Evolutionary conservation across 345 rosid genomes (phyloP).

Genomic region (Carallia pectinifolia): DNA sequence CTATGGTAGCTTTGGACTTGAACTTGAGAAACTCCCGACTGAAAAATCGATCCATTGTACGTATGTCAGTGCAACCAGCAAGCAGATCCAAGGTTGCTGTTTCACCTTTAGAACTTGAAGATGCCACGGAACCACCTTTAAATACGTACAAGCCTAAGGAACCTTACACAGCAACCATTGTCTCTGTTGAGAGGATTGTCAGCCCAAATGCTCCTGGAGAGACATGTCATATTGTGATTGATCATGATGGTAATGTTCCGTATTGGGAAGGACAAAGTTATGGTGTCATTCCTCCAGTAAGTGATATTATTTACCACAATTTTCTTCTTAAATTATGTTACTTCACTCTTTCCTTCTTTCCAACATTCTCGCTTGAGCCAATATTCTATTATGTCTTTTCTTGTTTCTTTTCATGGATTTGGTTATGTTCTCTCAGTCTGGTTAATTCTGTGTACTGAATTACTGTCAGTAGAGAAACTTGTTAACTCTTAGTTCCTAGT

Average conservation of each 20-base stretch:
- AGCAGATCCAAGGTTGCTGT: constrained; percentile 68
- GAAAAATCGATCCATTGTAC: constrained; percentile 31
- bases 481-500: neutral
- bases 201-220: constrained; percentile 95
- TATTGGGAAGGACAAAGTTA: constrained; percentile 99
- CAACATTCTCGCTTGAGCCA: neutral
- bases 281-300: constrained; percentile 97
- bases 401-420: no score
- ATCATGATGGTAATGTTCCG: constrained; percentile 92
- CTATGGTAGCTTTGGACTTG: constrained; percentile 43
- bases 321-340: neutral
- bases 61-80: constrained; percentile 91
- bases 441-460: neutral
- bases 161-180: constrained; percentile 88
- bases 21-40: constrained; percentile 37
- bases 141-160: constrained; percentile 80
- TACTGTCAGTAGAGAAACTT: neutral
- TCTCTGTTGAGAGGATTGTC: constrained; percentile 88
- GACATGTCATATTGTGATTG: constrained; percentile 94
- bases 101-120: constrained; percentile 75
- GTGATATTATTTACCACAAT: constrained; percentile 21
- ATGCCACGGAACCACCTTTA: constrained; percentile 70
- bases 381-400: no score
- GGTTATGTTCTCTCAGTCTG: no score
- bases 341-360: neutral